Conservation (phyloP, 805 yeast genomes). For the Metschnikowia gruessii region DNA sequence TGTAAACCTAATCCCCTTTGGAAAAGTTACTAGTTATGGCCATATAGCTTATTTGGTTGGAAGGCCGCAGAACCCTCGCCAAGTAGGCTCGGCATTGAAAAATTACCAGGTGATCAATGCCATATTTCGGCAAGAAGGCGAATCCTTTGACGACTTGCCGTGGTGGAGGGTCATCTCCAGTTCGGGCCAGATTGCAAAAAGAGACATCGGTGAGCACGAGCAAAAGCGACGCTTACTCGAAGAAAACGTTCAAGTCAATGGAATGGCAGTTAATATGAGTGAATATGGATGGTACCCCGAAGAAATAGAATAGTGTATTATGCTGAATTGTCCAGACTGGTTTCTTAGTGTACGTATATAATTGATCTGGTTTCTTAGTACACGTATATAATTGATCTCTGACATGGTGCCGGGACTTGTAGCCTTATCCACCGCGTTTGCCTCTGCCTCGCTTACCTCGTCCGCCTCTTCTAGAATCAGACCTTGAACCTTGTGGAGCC, state of each 20-base stretch:
- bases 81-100: slow-evolving; percentile 71
- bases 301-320: slow-evolving; percentile 23
- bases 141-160: slow-evolving; percentile 44
- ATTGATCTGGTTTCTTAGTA: too few relatives aligned
- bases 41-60: slow-evolving; percentile 65
- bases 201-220: slow-evolving; percentile 42
- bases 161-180: slow-evolving; percentile 80
- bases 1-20: slow-evolving; percentile 55
- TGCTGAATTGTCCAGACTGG: too few relatives aligned
- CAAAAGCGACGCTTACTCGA: slow-evolving; percentile 45
- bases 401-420: too few relatives aligned
- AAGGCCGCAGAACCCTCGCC: slow-evolving; percentile 66
- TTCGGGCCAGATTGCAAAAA: slow-evolving; percentile 58
- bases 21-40: slow-evolving; percentile 64
- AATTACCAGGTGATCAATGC: slow-evolving; percentile 29
- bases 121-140: slow-evolving; percentile 24
- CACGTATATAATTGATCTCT: too few relatives aligned
- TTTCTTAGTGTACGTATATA: too few relatives aligned
- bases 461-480: slow-evolving; percentile 3
- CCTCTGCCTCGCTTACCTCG: slow-evolving; percentile 11
- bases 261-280: slow-evolving; percentile 39
- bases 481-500: not conserved
- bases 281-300: slow-evolving; percentile 72
- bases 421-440: slow-evolving; percentile 11
- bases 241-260: slow-evolving; percentile 45